Base-by-base conservation (phyloP, 768 basidiomycete species). In the Kondoa malvinella region DNA sequence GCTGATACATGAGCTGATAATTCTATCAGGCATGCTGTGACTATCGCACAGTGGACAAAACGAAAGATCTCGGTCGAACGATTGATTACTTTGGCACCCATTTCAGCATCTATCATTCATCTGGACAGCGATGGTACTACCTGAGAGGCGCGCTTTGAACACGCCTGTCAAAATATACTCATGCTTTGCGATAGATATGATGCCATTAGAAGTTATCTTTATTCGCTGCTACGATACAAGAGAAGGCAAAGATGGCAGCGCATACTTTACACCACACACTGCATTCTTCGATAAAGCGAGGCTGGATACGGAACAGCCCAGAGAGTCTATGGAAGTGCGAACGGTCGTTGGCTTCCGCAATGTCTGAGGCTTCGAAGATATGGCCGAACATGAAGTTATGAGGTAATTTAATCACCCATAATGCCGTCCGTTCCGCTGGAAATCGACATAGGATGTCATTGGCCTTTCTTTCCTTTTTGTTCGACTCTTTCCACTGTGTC, bases 311-410 rank as follows among this genome's bases (percentile, higher is more conserved):
- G 40, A 50, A 50, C 40, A 50, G 40, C 40, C 40, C 8, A 50
- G 40, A 50, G 40, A 50, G 21, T 50, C 40, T 8, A 50, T 50
- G 40, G 40, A 50, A 50, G 40, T 50, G 12, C 40, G 40, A 21
- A 8, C 8, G 8, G 21, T 50, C 8, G 40, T 50, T 50, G 40
- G 40, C 40, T 50, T 50, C 40, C n/a, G 80, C 79, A 8, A 67
- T 78, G n/a, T n/a, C n/a, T n/a, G n/a, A n/a, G n/a, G n/a, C n/a
- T n/a, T n/a, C n/a, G n/a, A n/a, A n/a, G n/a, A n/a, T n/a, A n/a
- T n/a, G n/a, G n/a, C n/a, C n/a, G n/a, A n/a, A n/a, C n/a, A n/a
- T n/a, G n/a, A n/a, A n/a, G n/a, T n/a, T n/a, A n/a, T n/a, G n/a
- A n/a, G n/a, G n/a, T n/a, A n/a, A n/a, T n/a, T n/a, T n/a, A n/a